A percentile compares a stretch with the other conserved stretches of the same genome.
Conservation (phyloP, 306 rosid species). For the Comarum palustre region DNA sequence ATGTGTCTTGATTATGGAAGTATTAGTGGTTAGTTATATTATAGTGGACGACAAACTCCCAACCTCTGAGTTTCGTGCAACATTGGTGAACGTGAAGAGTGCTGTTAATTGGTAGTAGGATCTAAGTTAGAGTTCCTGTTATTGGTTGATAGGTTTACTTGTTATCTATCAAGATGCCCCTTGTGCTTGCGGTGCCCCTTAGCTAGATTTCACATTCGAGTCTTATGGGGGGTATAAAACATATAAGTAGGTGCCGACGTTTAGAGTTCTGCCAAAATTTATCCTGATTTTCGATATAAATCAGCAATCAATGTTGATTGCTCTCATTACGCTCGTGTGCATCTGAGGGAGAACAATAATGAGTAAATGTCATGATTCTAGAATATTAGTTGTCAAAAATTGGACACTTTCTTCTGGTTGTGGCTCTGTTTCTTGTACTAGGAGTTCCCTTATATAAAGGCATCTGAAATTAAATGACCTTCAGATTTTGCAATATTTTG, state of each 20-base stretch:
- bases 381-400: neutral
- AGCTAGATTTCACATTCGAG: neutral
- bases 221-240: neutral
- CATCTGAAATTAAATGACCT: neutral
- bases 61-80: neutral
- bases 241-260: neutral
- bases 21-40: neutral
- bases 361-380: neutral
- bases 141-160: neutral
- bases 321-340: neutral
- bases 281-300: neutral
- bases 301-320: neutral
- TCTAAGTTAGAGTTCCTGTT: neutral
- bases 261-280: neutral
- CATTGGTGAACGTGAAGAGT: no score
- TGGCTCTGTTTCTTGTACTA: neutral
- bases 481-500: neutral
- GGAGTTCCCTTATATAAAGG: neutral
- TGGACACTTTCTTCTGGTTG: neutral
- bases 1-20: neutral
- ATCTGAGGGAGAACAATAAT: neutral
- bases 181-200: neutral
- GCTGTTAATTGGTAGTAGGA: neutral
- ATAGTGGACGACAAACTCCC: neutral
- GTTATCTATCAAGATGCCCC: neutral